A percentile compares a stretch with the other conserved stretches of the same genome.
Evolutionary conservation across 257 asterid genomes (phyloP).

Genomic region (Nicotiana tomentosiformis): DNA sequence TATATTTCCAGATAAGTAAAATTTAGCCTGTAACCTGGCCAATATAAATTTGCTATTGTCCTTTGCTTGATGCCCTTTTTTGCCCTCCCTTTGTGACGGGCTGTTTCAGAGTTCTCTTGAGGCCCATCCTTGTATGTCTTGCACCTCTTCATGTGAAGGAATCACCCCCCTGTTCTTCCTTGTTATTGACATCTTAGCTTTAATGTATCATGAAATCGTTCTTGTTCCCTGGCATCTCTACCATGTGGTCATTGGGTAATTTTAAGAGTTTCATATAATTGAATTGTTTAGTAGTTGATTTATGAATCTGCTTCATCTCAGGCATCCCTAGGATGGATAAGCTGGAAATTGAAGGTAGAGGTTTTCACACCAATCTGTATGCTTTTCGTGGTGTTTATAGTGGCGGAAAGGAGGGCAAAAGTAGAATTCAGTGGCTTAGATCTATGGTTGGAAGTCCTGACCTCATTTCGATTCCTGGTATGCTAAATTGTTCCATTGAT

Average conservation of each 20-base stretch:
- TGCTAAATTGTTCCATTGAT: background rate
- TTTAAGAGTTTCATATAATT: background rate
- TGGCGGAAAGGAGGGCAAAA: constrained; percentile 97
- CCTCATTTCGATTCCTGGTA: constrained; percentile 94
- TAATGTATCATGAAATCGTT: background rate
- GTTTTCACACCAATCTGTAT: constrained; percentile 91
- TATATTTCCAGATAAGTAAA: background rate
- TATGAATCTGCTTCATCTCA: constrained; percentile 24
- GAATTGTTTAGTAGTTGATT: background rate
- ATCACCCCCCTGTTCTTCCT: background rate
- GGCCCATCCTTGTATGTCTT: background rate
- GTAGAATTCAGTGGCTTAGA: constrained; percentile 96
- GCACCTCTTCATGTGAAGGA: background rate
- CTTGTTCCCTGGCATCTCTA: background rate
- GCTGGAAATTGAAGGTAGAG: constrained; percentile 98
- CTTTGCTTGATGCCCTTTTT: background rate
- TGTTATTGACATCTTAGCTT: background rate
- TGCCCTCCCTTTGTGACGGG: background rate
- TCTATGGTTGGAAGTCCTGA: constrained; percentile 99
- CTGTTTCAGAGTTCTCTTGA: background rate
- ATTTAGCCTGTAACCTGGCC: background rate
- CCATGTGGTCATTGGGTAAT: background rate
- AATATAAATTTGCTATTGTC: background rate
- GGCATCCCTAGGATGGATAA: constrained; percentile 83
- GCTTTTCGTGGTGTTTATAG: constrained; percentile 82